phyloP scores from a whole-genome alignment of 129 eudicot genomes.

The carrot (Daucus carota) region DH1_v3.0 NC_030387.2:34858001-34858500 shows the following conservation, averaged over 20 bases:
- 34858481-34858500: constrained; percentile 38
- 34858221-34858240: not conserved
- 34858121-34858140: constrained; percentile 56
- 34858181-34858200: not conserved
- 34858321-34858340: constrained; percentile 75
- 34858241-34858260: not conserved
- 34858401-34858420: not conserved
- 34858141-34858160: constrained; percentile 60
- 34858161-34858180: constrained; percentile 67
- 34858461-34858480: not conserved
- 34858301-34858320: constrained; percentile 52
- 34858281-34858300: not conserved
- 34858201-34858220: not conserved
- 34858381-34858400: not conserved
- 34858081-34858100: constrained; percentile 35
- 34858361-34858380: constrained; percentile 37
- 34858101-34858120: constrained; percentile 46
- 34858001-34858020: constrained; percentile 33
- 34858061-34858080: constrained; percentile 31
- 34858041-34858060: constrained; percentile 52
- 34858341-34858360: constrained; percentile 76
- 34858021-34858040: constrained; percentile 47
- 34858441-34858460: not conserved
- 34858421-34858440: not conserved
- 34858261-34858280: not conserved